phyloP scores from a whole-genome alignment of 2,329 filamentous ascomycete species.

The Aspergillus caelatus region DNA sequence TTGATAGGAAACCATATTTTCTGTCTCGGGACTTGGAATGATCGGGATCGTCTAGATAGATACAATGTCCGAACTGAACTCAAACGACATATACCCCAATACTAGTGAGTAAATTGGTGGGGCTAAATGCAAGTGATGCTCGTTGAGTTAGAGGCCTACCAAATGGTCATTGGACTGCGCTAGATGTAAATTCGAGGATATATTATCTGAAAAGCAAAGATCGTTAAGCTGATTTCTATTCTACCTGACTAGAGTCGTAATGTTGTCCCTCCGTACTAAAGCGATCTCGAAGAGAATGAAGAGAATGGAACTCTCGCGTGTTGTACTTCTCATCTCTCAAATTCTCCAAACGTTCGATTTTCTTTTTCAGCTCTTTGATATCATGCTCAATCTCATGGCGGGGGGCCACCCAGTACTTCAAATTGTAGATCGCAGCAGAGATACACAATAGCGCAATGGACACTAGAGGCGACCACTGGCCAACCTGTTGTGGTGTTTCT shows the following conservation, averaged over 20 bases:
- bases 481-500: conserved; percentile 34
- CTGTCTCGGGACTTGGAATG: neutral
- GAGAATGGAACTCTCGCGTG: neutral
- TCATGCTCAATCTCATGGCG: conserved; percentile 31
- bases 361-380: conserved; percentile 25
- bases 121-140: too few relatives aligned
- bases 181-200: neutral
- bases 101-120: too few relatives aligned
- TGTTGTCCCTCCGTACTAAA: neutral
- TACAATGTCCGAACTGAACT: too few relatives aligned
- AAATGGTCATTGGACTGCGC: too few relatives aligned
- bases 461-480: conserved; percentile 34
- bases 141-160: too few relatives aligned
- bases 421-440: conserved; percentile 29
- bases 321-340: neutral
- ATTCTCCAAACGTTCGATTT: neutral
- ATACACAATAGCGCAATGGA: conserved; percentile 32
- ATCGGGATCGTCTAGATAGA: neutral
- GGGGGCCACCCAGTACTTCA: conserved; percentile 32
- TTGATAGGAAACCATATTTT: neutral
- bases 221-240: neutral
- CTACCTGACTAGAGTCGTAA: neutral
- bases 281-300: neutral
- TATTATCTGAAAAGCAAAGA: neutral
- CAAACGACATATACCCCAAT: too few relatives aligned